phyloP scores from a whole-genome alignment of 805 yeast genomes.

The Metschnikowia kofuensis region DNA sequence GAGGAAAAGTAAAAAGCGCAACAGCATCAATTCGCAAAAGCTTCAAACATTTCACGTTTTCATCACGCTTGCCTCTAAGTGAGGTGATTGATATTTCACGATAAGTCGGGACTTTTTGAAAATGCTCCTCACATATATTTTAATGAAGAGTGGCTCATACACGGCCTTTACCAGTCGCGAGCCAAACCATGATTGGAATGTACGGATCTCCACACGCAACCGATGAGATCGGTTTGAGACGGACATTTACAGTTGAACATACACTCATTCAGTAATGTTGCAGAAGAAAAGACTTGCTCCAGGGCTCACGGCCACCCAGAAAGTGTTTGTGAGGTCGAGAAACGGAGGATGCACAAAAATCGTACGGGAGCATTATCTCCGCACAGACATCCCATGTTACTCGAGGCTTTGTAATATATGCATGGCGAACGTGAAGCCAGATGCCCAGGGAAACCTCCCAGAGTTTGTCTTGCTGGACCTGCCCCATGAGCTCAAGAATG shows the following conservation, averaged over 20 bases:
- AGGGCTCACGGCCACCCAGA: constrained; percentile 66
- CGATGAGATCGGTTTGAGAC: neutral
- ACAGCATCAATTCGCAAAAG: no score
- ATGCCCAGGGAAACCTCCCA: constrained; percentile 66
- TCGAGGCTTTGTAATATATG: constrained; percentile 70
- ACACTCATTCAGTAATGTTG: constrained; percentile 9
- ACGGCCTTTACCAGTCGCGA: no score
- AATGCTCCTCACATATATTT: no score
- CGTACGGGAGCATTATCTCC: constrained; percentile 89
- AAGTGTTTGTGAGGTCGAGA: constrained; percentile 88
- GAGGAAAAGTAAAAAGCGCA: no score
- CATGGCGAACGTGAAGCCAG: constrained; percentile 49
- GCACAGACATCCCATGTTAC: constrained; percentile 90
- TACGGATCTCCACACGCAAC: neutral
- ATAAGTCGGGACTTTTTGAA: no score
- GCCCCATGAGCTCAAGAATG: constrained; percentile 49
- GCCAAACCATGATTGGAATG: neutral
- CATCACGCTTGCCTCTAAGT: no score
- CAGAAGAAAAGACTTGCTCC: constrained; percentile 36
- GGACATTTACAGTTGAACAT: neutral
- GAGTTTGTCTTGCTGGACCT: constrained; percentile 59
- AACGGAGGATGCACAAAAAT: constrained; percentile 88
- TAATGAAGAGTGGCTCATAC: no score
- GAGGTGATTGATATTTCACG: no score
- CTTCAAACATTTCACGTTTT: no score